phyloP scores from a whole-genome alignment of 331 rosid species.

The Acacia pycnantha region DNA sequence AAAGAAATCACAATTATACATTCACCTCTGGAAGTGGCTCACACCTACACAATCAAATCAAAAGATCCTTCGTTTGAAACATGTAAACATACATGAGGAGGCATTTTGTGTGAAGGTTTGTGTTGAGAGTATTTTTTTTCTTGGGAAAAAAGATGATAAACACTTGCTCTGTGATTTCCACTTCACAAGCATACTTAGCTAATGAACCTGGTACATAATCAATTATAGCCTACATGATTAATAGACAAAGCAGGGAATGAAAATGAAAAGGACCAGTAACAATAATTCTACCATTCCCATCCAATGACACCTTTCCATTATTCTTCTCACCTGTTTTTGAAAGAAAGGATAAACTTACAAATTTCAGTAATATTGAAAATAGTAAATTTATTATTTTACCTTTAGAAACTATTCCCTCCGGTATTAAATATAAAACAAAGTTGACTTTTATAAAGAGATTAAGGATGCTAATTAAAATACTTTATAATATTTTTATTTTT shows the following conservation, averaged over 20 bases:
- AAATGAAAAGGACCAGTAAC: constrained; percentile 36
- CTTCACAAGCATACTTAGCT: constrained; percentile 97
- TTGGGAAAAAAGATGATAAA: constrained; percentile 25
- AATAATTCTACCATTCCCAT: constrained; percentile 95
- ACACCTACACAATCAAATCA: constrained; percentile 58
- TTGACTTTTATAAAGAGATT: too few relatives aligned
- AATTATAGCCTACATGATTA: constrained; percentile 60
- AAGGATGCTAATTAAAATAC: too few relatives aligned
- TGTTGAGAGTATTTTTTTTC: not conserved
- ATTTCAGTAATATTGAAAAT: too few relatives aligned
- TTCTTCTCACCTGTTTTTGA: too few relatives aligned
- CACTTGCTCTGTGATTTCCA: constrained; percentile 97
- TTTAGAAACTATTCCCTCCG: too few relatives aligned
- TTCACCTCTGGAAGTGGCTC: constrained; percentile 96
- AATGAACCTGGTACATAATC: constrained; percentile 76
- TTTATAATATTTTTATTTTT: too few relatives aligned
- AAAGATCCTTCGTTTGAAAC: constrained; percentile 4
- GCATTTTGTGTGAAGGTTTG: not conserved
- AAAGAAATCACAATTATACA: constrained; percentile 12
- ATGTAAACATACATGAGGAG: constrained; percentile 15
- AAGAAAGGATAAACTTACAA: too few relatives aligned
- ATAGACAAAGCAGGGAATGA: constrained; percentile 31
- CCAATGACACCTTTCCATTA: too few relatives aligned
- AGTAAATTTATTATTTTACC: too few relatives aligned
- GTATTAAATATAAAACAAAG: too few relatives aligned